Evolutionary conservation across 345 rosid species (phyloP), one percentile per base, ranked within the genome.

Genomic region (Citrus reticulata): DNA sequence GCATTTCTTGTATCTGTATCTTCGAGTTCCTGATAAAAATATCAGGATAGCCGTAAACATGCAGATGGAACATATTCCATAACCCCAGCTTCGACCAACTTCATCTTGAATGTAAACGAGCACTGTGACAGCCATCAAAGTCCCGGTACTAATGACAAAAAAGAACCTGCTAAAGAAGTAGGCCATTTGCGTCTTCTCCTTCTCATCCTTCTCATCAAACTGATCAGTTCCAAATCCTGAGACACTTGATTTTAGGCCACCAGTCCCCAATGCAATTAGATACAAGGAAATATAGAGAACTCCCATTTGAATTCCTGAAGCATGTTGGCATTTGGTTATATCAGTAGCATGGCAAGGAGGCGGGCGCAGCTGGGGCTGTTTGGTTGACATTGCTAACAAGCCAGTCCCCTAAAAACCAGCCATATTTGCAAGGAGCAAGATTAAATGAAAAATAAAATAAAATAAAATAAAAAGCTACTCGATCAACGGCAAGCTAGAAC

Each of bases 221-320:
- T 91, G 95, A 83, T 91, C 90, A 2, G 92, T 87, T 35, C 92
- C 96, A 65, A 87, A 90, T 19, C 90, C 92, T 0, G 92, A 90
- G 27, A 92, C 88, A 55, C 96, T 88, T n/a, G 96, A 89, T 83
- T 92, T 88, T n/a, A 92, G 83, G 8, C 96, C 93, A 70, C 96
- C 96, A 0, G 93, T 90, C 30, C 96, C 96, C 2, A 92, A 82
- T 42, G 93, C 91, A 65, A 84, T 84, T 66, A 87, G 81, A 80
- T 90, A 89, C 27, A 92, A 82, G 6, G 84, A 74, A 63, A 91
- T 10, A 80, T 92, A 95, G 16, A 93, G 85, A 70, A 93, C 66
- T 19, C 95, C 91, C 95, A 92, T 90, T 69, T 95, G 98, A 75
- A 87, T 79, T 37, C 90, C 87, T 10, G 57, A 85, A 16, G 98